A percentile compares a stretch with the other conserved stretches of the same genome.
Conservation (phyloP, 306 rosid genomes). For the Purshia tridentata region DNA sequence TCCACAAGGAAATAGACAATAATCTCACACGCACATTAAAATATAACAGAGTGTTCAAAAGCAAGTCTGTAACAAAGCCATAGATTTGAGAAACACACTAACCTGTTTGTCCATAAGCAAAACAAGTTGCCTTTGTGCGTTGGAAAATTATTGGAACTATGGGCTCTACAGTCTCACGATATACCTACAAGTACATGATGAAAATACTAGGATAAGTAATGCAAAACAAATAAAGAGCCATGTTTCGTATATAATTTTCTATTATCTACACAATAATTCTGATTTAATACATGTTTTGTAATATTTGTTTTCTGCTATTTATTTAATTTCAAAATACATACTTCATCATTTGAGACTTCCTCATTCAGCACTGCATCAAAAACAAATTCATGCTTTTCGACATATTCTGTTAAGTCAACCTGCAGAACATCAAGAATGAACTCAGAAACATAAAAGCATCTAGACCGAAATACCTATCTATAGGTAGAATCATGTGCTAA, state of each 20-base stretch:
- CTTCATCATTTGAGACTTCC: constrained; percentile 97
- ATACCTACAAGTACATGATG: constrained; percentile 52
- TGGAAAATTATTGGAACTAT: constrained; percentile 97
- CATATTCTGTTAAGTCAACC: constrained; percentile 96
- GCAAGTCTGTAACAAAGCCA: constrained; percentile 22
- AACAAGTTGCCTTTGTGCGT: constrained; percentile 97
- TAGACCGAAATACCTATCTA: not conserved
- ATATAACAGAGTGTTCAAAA: not conserved
- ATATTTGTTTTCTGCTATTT: constrained; percentile 6
- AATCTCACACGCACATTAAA: constrained; percentile 10
- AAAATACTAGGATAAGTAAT: constrained; percentile 5
- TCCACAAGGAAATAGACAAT: not conserved
- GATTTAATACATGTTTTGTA: not conserved
- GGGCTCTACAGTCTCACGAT: constrained; percentile 97
- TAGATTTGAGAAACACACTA: constrained; percentile 27
- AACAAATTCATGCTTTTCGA: constrained; percentile 93
- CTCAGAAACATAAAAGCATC: constrained; percentile 15
- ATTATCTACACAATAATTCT: not conserved
- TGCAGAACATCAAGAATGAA: constrained; percentile 39
- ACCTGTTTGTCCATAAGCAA: constrained; percentile 99
- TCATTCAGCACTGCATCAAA: constrained; percentile 97
- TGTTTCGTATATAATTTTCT: not conserved
- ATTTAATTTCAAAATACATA: constrained; percentile 34
- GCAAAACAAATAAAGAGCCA: constrained; percentile 10
- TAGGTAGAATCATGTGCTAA: not conserved